Conservation (phyloP, 768 basidiomycete genomes). For the Rhizopogon sp. region DNA sequence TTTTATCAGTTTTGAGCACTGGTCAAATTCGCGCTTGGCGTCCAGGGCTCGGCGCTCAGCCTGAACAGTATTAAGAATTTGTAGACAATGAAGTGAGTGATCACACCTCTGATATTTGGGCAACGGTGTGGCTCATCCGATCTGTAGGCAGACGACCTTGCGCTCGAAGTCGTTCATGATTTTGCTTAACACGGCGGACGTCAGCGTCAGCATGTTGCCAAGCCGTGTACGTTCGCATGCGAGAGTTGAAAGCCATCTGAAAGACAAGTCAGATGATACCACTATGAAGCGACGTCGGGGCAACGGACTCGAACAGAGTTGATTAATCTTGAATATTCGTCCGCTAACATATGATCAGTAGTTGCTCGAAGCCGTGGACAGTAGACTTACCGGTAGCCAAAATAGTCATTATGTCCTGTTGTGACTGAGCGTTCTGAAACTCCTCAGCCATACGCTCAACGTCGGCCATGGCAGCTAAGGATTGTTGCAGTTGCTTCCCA, state of each 20-base stretch:
- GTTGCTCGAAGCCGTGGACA: background rate
- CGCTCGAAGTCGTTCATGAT: constrained; percentile 77
- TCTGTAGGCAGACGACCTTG: constrained; percentile 73
- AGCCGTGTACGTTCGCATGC: constrained; percentile 73
- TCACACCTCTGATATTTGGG: constrained; percentile 75
- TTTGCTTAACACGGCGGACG: constrained; percentile 61
- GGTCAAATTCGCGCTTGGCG: constrained; percentile 84
- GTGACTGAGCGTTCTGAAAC: constrained; percentile 66
- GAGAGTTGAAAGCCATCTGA: constrained; percentile 83
- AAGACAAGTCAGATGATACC: background rate
- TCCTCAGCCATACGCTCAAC: constrained; percentile 74
- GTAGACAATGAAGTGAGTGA: background rate
- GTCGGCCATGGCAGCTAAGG: constrained; percentile 66
- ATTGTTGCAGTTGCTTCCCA: constrained; percentile 64
- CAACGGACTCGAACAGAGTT: constrained; percentile 74
- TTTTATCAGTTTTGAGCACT: constrained; percentile 84
- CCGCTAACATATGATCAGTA: constrained; percentile 37
- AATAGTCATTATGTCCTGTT: constrained; percentile 77
- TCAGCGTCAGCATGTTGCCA: constrained; percentile 84
- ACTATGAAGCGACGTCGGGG: background rate
- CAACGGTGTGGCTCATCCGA: constrained; percentile 65
- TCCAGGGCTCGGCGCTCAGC: constrained; percentile 83
- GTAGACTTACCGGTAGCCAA: constrained; percentile 59
- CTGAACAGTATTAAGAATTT: constrained; percentile 31
- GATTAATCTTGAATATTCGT: constrained; percentile 92